Conservation (phyloP, 2,329 filamentous ascomycete species). For the Akanthomyces uredinophilus region DNA sequence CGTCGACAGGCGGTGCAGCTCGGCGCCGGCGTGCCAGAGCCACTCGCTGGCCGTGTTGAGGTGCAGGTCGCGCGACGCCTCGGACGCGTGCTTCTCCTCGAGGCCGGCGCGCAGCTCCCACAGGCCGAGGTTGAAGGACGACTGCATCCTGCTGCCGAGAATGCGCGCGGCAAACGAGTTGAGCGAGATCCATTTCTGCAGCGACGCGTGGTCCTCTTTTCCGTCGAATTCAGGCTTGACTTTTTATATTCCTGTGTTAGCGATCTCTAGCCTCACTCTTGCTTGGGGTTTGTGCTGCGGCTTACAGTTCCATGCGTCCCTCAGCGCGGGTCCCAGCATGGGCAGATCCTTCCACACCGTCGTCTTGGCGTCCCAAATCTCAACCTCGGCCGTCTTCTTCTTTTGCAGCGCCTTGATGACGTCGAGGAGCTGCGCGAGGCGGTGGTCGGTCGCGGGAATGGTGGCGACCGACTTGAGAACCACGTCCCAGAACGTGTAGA, state of each 20-base stretch:
- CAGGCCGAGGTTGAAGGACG: slow-evolving; percentile 26
- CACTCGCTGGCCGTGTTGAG: slow-evolving; percentile 22
- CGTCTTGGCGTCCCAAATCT: slow-evolving; percentile 25
- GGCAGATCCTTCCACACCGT: slow-evolving; percentile 27
- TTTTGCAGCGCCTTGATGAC: slow-evolving; percentile 21
- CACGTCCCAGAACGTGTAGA: slow-evolving; percentile 27
- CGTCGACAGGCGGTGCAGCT: slow-evolving; percentile 19
- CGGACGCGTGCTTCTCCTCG: slow-evolving; percentile 22
- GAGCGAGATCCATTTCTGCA: slow-evolving; percentile 27
- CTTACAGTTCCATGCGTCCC: slow-evolving; percentile 28
- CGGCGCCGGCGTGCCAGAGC: slow-evolving; percentile 26
- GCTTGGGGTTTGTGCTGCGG: slow-evolving; percentile 4
- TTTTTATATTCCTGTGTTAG: slow-evolving; percentile 13
- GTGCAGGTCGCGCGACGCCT: slow-evolving; percentile 6
- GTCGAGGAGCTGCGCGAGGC: slow-evolving; percentile 22
- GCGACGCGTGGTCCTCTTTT: slow-evolving; percentile 18
- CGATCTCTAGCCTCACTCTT: neutral
- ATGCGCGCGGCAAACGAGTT: slow-evolving; percentile 31
- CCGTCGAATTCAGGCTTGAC: slow-evolving; percentile 23
- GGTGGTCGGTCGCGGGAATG: slow-evolving; percentile 24
- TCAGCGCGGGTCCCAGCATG: slow-evolving; percentile 26
- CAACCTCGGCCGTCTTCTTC: slow-evolving; percentile 21
- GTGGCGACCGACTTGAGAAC: slow-evolving; percentile 22
- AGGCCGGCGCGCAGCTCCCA: slow-evolving; percentile 28
- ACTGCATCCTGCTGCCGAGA: slow-evolving; percentile 20